phyloP scores from a whole-genome alignment of 176 grass and related monocot species.

The Carex littledalei region DNA sequence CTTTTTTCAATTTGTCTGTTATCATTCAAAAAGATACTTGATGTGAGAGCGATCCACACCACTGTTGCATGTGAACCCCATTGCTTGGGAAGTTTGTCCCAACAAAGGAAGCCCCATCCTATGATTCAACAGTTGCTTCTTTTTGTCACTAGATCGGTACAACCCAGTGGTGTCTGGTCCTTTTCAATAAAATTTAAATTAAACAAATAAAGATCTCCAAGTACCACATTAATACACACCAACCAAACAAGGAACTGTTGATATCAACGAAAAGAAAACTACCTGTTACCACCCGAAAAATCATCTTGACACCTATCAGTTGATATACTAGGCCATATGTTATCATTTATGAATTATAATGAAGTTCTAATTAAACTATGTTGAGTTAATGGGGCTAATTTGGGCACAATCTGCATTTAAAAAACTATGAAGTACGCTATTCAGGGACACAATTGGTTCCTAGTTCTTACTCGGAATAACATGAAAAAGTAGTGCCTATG shows the following conservation, averaged over 20 bases:
- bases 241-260: background rate
- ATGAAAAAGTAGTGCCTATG: background rate
- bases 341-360: background rate
- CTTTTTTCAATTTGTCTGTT: background rate
- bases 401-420: background rate
- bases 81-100: background rate
- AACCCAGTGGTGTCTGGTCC: background rate
- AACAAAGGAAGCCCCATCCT: background rate
- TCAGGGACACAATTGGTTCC: background rate
- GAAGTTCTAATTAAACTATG: background rate
- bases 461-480: background rate
- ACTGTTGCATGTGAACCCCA: conserved; percentile 3
- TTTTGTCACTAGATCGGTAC: conserved; percentile 11
- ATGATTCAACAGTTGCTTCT: background rate
- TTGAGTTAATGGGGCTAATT: background rate
- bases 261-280: too few relatives aligned
- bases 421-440: background rate
- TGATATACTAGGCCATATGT: background rate
- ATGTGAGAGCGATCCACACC: background rate
- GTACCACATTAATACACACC: background rate
- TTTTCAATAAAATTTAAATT: background rate
- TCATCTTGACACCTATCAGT: background rate
- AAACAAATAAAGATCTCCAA: background rate
- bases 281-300: background rate
- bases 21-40: background rate